Conservation (phyloP, 306 rosid species). For the Albizia julibrissin region DNA sequence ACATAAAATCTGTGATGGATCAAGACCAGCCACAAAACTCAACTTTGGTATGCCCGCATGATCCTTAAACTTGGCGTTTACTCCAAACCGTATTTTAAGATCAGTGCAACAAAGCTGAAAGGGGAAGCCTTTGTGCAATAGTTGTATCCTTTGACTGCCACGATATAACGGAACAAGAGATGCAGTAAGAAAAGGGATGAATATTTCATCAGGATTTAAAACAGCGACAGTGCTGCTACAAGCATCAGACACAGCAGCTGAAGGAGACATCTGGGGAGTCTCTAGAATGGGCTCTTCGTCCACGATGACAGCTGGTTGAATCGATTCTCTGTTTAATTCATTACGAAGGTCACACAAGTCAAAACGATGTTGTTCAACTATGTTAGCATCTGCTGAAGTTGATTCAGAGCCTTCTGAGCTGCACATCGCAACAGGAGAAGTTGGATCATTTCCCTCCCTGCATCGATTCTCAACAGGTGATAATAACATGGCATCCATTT, state of each 20-base stretch:
- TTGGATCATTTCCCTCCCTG: constrained; percentile 55
- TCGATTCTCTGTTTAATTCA: constrained; percentile 44
- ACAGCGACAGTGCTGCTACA: constrained; percentile 38
- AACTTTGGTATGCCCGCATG: constrained; percentile 72
- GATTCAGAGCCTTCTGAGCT: constrained; percentile 30
- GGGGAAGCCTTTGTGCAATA: constrained; percentile 59
- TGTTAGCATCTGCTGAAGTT: constrained; percentile 37
- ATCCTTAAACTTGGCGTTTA: constrained; percentile 68
- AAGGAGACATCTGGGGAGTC: constrained; percentile 42
- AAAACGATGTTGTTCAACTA: constrained; percentile 44
- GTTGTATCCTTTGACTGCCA: constrained; percentile 72
- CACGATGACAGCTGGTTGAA: constrained; percentile 43
- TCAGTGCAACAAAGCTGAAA: constrained; percentile 65
- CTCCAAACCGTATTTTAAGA: constrained; percentile 88
- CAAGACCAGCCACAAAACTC: constrained; percentile 68
- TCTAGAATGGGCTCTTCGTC: constrained; percentile 44
- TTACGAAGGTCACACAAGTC: constrained; percentile 40
- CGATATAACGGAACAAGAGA: constrained; percentile 48
- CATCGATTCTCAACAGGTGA: constrained; percentile 40
- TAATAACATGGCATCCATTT: constrained; percentile 33
- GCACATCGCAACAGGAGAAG: constrained; percentile 42
- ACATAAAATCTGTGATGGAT: constrained; percentile 66
- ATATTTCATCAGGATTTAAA: constrained; percentile 60
- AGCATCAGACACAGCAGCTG: constrained; percentile 40
- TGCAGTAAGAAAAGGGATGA: constrained; percentile 57